phyloP scores from a whole-genome alignment of 768 basidiomycete genomes.

The Leccinum broughii region DNA sequence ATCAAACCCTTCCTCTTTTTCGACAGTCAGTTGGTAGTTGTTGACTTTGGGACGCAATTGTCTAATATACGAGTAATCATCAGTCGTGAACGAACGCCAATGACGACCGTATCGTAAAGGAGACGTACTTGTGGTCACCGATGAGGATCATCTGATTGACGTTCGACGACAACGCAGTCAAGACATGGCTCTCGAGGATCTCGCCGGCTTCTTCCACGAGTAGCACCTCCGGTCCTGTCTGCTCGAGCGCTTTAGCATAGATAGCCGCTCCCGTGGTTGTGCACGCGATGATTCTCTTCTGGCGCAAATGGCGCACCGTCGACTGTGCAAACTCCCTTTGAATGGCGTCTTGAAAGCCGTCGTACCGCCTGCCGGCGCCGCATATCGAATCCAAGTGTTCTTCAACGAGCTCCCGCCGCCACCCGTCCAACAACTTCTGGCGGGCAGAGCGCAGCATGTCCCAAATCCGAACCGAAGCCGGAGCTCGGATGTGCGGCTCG shows the following conservation, averaged over 20 bases:
- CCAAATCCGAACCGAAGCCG: constrained; percentile 40
- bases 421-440: constrained; percentile 26
- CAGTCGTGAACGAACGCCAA: background rate
- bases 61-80: constrained; percentile 31
- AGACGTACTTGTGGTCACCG: constrained; percentile 64
- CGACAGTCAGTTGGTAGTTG: constrained; percentile 60
- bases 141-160: constrained; percentile 61
- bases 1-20: constrained; percentile 68
- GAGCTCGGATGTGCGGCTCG: constrained; percentile 25
- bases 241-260: constrained; percentile 45
- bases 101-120: background rate
- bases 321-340: constrained; percentile 35
- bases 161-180: constrained; percentile 51
- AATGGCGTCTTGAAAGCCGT: constrained; percentile 35
- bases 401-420: constrained; percentile 36
- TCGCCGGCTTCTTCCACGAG: constrained; percentile 75
- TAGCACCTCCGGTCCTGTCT: constrained; percentile 47
- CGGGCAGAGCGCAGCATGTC: constrained; percentile 33
- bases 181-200: constrained; percentile 64
- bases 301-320: constrained; percentile 34
- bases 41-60: constrained; percentile 75
- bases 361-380: constrained; percentile 35
- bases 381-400: constrained; percentile 36
- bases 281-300: constrained; percentile 62
- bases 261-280: constrained; percentile 73